These are phyloP conservation scores for Fusarium bactridioides DNA, from an alignment of 2,329 filamentous ascomycete species.

Conservation along the genomic window DNA sequence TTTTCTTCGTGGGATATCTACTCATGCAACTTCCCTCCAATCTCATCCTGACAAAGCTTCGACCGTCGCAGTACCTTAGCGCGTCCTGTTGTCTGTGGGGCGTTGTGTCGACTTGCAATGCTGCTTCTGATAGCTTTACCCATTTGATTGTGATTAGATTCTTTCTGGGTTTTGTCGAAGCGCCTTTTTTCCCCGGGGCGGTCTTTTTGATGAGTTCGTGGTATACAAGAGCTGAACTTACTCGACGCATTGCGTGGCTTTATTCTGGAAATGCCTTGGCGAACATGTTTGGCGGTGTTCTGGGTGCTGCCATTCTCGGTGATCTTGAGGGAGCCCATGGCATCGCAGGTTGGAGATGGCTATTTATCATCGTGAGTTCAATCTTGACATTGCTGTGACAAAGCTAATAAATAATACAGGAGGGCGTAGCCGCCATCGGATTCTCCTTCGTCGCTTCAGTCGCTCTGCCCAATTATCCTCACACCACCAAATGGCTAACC, in stretches of 20 bases:
- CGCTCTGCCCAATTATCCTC: constrained; percentile 61
- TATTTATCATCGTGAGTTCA: constrained; percentile 64
- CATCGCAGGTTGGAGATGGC: constrained; percentile 69
- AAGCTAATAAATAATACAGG: constrained; percentile 24
- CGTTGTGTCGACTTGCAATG: constrained; percentile 55
- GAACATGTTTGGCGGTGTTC: constrained; percentile 60
- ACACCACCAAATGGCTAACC: constrained; percentile 60
- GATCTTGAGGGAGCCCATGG: constrained; percentile 57
- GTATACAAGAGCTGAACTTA: constrained; percentile 58
- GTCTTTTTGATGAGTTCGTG: constrained; percentile 57
- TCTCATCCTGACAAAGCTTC: constrained; percentile 61
- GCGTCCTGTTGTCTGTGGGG: constrained; percentile 55
- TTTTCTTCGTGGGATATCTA: constrained; percentile 69
- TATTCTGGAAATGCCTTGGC: constrained; percentile 65
- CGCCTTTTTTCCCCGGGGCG: constrained; percentile 60
- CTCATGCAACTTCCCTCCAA: constrained; percentile 70
- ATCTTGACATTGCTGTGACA: fast-evolving
- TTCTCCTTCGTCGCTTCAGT: constrained; percentile 46
- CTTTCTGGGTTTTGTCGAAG: constrained; percentile 54
- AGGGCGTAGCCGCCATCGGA: constrained; percentile 52
- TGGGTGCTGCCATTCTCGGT: constrained; percentile 58
- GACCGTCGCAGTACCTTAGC: constrained; percentile 62
- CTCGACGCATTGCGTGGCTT: constrained; percentile 65
- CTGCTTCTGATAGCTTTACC: constrained; percentile 52
- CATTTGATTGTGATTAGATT: constrained; percentile 57